Conservation (phyloP, 2,329 filamentous ascomycete species). For the Furcasterigmium sp. region DNA sequence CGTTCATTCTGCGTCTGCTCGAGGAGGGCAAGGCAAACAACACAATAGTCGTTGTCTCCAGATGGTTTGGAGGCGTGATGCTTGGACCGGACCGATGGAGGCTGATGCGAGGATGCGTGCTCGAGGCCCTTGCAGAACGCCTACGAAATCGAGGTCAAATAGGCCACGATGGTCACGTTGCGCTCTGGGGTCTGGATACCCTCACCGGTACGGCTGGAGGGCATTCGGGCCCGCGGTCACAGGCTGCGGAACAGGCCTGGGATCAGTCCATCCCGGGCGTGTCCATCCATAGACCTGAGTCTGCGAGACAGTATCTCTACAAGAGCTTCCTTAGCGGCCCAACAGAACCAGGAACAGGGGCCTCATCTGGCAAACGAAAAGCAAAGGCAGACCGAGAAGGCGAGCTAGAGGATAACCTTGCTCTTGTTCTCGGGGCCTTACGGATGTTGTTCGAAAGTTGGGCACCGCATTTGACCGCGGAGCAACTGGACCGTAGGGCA, state of each 20-base stretch:
- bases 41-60: constrained; percentile 52
- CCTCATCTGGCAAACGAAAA: background rate
- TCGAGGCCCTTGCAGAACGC: constrained; percentile 48
- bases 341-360: background rate
- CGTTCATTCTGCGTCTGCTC: constrained; percentile 49
- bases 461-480: constrained; percentile 53
- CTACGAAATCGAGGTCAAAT: constrained; percentile 24
- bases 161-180: constrained; percentile 33
- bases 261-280: constrained; percentile 44
- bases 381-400: constrained; percentile 39
- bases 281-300: constrained; percentile 70
- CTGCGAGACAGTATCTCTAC: constrained; percentile 54
- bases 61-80: constrained; percentile 59
- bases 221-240: background rate
- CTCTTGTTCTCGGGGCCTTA: constrained; percentile 63
- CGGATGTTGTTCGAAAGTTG: constrained; percentile 71
- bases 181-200: constrained; percentile 54
- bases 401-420: constrained; percentile 56
- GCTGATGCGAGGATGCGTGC: constrained; percentile 53
- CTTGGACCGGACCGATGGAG: constrained; percentile 58
- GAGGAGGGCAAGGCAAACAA: constrained; percentile 44
- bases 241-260: constrained; percentile 12
- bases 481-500: constrained; percentile 69
- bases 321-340: constrained; percentile 47
- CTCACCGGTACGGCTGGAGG: background rate